These are phyloP conservation scores for Boletus edulis DNA, from an alignment of 768 basidiomycete species.

Conservation along the genomic window DNA sequence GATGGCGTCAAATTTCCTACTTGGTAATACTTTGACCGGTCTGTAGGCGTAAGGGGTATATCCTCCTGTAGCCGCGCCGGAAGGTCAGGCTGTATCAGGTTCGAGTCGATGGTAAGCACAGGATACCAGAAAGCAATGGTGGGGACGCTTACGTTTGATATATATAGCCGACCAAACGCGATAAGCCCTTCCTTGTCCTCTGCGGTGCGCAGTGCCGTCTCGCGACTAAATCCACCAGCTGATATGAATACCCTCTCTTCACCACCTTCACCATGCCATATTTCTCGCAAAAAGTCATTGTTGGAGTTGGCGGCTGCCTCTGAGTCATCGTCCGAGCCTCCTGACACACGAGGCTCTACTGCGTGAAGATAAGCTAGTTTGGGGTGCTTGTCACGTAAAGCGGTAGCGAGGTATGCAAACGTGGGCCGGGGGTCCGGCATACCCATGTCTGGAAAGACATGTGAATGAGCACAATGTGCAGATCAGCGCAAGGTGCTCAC, in stretches of 20 bases:
- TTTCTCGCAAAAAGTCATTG: neutral
- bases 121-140: neutral
- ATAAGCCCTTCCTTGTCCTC: neutral
- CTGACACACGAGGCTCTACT: conserved; percentile 38
- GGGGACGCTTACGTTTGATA: neutral
- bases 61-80: conserved; percentile 2
- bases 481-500: neutral
- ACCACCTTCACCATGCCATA: neutral
- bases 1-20: conserved; percentile 17
- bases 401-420: conserved; percentile 46
- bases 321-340: neutral
- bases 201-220: neutral
- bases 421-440: conserved; percentile 54
- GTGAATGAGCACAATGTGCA: neutral
- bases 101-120: neutral
- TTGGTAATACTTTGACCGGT: conserved; percentile 25
- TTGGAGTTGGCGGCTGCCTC: neutral
- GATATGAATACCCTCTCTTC: neutral
- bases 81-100: conserved; percentile 27
- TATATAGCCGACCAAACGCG: conserved; percentile 1
- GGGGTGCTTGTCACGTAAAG: conserved; percentile 32
- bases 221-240: neutral
- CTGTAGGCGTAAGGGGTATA: conserved; percentile 14
- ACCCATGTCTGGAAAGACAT: conserved; percentile 40
- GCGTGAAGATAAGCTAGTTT: conserved; percentile 51